Percentiles rank a stretch among this genome's conserved stretches.
phyloP scores from a whole-genome alignment of 345 rosid genomes.

The Pseudoturritis turrita region DNA sequence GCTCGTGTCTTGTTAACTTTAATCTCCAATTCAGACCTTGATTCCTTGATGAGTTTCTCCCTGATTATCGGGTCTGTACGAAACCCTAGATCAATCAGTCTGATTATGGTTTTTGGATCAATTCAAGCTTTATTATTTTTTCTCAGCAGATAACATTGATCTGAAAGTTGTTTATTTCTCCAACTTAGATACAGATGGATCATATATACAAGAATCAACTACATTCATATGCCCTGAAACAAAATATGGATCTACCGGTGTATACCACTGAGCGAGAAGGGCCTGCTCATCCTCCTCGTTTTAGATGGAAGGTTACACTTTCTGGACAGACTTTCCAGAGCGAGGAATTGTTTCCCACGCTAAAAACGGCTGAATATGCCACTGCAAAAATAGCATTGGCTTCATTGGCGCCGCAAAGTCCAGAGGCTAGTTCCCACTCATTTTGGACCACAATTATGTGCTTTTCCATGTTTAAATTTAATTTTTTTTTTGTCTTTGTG shows the following conservation, averaged over 20 bases:
- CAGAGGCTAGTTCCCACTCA: conserved; percentile 14
- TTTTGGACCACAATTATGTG: neutral
- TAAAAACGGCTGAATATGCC: conserved; percentile 45
- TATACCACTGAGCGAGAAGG: conserved; percentile 42
- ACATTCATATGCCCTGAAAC: conserved; percentile 41
- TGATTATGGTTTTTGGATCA: neutral
- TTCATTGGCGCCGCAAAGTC: conserved; percentile 28
- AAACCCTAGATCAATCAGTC: no score
- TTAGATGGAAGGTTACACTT: conserved; percentile 40
- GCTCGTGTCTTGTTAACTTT: no score
- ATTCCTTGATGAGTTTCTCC: no score
- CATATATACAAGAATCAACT: no score
- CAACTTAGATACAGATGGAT: neutral
- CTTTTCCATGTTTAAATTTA: neutral
- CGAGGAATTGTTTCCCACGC: conserved; percentile 32
- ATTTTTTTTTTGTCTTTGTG: neutral
- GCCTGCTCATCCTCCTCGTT: conserved; percentile 48
- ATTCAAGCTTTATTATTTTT: no score
- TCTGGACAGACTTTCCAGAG: conserved; percentile 36
- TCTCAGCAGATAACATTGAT: no score
- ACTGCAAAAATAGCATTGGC: conserved; percentile 40
- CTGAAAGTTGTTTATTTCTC: no score
- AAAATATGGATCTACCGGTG: conserved; percentile 29
- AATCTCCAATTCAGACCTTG: no score
- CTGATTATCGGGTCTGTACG: no score